Evolutionary conservation across 345 rosid genomes (phyloP), one percentile per base, ranked within the genome.

Genomic region (Corchorus capsularis): DNA sequence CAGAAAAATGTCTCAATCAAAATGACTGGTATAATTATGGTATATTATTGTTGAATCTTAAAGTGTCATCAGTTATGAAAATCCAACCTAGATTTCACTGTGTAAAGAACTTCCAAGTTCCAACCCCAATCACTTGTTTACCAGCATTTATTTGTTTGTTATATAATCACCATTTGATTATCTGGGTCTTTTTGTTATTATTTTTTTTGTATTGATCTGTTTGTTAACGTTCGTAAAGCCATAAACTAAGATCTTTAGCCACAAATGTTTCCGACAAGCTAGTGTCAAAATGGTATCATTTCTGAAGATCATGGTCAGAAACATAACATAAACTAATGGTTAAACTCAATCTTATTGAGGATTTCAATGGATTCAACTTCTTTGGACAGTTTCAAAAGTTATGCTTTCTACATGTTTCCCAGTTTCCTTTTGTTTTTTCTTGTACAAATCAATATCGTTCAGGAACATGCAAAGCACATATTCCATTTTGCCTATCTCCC

Each of bases 351-450:
- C 54, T 50, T 12, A 55, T 19, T 27, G n/a, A 54, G 10, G 8
- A 55, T 8, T 19, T 19, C 13, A 0, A 39, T 3, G 6, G 0
- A 10, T 9, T 10, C 34, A 10, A 10, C 22, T 57, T 57, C 35
- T 57, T 22, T 57, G 62, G 61, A 56, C 61, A 56, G 61, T 56
- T 56, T 56, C 61, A 57, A 22, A 27, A 57, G 62, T 20, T 57
- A 57, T 57, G 14, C 62, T 57, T 59, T 59, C 17, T 27, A 11
- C 16, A 22, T 59, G 37, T 59, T 22, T 27, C 39, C 27, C 63
- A 27, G 7, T 27, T 59, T 57, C 62, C 35, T 22, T 9, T 57
- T 57, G 62, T 19, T 59, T 20, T 57, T 12, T 59, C 37, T 59
- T 27, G 63, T 27, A 1, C 7, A 59, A 11, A 59, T 59, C 37